A percentile compares a stretch with the other conserved stretches of the same genome.
These are phyloP conservation scores for Apiotrichum domesticum DNA, from an alignment of 1,284 basidiomycete species.

Conservation along the genomic window DNA sequence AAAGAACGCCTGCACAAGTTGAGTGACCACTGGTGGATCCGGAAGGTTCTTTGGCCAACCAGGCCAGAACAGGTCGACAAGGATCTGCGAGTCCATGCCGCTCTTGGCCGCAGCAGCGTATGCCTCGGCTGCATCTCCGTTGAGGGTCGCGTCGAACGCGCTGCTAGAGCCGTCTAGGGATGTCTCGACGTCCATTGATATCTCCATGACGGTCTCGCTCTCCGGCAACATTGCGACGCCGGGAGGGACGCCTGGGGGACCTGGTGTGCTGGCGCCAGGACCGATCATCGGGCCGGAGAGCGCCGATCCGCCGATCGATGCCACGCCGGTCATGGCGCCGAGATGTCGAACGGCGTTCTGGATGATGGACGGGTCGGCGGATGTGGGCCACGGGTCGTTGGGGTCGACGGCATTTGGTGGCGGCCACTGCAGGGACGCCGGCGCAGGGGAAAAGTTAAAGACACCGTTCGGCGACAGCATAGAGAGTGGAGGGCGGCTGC, in stretches of 20 bases:
- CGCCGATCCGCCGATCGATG: neutral
- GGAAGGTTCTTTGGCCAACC: slow-evolving; percentile 46
- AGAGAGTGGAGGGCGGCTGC: neutral
- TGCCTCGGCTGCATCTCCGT: neutral
- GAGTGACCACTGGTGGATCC: slow-evolving; percentile 42
- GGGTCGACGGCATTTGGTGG: neutral
- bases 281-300: neutral
- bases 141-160: neutral
- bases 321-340: neutral
- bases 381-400: too few relatives aligned
- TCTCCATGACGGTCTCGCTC: too few relatives aligned
- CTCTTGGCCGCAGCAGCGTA: slow-evolving; percentile 15
- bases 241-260: neutral
- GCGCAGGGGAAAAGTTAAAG: slow-evolving; percentile 38
- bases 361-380: neutral
- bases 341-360: neutral
- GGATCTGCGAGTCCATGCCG: slow-evolving; percentile 30
- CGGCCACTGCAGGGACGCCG: slow-evolving; percentile 2
- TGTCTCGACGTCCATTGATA: slow-evolving; percentile 4
- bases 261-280: neutral
- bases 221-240: neutral
- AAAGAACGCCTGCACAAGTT: slow-evolving; percentile 45
- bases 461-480: slow-evolving; percentile 33
- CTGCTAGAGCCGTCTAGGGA: neutral
- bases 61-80: slow-evolving; percentile 46